Conservation (phyloP, 106 monocot species). For the Dendrobium officinale region DNA sequence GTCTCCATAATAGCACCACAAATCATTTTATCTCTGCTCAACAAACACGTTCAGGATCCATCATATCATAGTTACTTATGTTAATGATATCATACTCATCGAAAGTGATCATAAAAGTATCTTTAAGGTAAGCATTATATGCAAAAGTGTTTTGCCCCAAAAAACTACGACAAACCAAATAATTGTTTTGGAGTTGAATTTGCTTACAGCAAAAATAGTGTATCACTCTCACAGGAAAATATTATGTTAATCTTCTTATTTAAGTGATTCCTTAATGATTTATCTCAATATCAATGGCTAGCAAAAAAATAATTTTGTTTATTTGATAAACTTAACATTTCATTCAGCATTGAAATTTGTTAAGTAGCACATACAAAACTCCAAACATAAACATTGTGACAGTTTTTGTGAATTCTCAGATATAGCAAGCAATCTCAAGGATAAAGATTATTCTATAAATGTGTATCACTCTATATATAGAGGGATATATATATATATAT, state of each 20-base stretch:
- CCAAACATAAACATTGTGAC: not conserved
- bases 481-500: too few relatives aligned
- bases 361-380: not conserved
- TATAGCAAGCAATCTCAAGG: not conserved
- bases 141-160: too few relatives aligned
- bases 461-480: too few relatives aligned
- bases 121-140: not conserved
- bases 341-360: not conserved
- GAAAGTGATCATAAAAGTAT: not conserved
- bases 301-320: not conserved
- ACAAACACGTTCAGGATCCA: not conserved
- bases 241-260: too few relatives aligned
- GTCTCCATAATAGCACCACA: too few relatives aligned
- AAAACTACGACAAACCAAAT: too few relatives aligned
- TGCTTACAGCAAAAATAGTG: too few relatives aligned
- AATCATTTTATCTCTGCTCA: not conserved
- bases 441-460: not conserved
- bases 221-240: too few relatives aligned
- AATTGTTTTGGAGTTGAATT: too few relatives aligned
- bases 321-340: not conserved
- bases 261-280: too few relatives aligned
- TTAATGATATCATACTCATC: not conserved
- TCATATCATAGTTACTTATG: not conserved
- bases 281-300: not conserved
- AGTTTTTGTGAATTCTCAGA: not conserved